These are phyloP conservation scores for Leptographium galeiforme DNA, from an alignment of 2,329 filamentous ascomycete species.

Conservation along the genomic window DNA sequence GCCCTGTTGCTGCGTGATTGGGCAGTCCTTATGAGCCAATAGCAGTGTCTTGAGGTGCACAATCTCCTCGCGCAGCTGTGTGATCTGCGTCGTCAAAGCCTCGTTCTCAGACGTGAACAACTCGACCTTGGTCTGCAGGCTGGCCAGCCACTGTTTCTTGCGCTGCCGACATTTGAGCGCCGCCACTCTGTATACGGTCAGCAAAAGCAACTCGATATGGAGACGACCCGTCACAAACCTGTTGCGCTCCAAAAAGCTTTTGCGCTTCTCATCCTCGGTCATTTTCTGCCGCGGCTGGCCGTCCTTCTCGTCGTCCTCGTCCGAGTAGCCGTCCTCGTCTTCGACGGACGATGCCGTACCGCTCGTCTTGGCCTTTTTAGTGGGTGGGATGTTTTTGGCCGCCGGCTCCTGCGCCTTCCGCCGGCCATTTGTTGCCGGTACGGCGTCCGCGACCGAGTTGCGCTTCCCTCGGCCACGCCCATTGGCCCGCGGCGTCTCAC, in stretches of 20 bases:
- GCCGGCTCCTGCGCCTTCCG: conserved; percentile 60
- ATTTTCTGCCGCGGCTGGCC: conserved; percentile 62
- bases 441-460: conserved; percentile 27
- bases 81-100: conserved; percentile 68
- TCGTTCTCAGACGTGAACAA: conserved; percentile 89
- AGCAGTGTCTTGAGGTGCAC: conserved; percentile 88
- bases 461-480: conserved; percentile 59
- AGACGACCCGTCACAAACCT: conserved; percentile 38
- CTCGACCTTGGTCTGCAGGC: conserved; percentile 88
- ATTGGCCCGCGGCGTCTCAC: conserved; percentile 51
- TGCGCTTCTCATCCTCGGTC: conserved; percentile 97
- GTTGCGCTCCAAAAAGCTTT: conserved; percentile 94
- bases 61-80: conserved; percentile 77
- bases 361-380: conserved; percentile 59
- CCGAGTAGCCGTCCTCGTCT: conserved; percentile 16
- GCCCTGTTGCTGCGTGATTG: conserved; percentile 77
- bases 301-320: conserved; percentile 38
- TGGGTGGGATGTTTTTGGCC: conserved; percentile 44
- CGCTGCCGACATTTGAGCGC: conserved; percentile 93
- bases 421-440: conserved; percentile 45
- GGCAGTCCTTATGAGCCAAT: conserved; percentile 90
- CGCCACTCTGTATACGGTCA: conserved; percentile 56
- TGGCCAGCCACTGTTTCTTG: conserved; percentile 98
- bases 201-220: neutral
- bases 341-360: conserved; percentile 1